Evolutionary conservation across 352 stramenopile species (phyloP).

Genomic region (Globisporangium spiculum): DNA sequence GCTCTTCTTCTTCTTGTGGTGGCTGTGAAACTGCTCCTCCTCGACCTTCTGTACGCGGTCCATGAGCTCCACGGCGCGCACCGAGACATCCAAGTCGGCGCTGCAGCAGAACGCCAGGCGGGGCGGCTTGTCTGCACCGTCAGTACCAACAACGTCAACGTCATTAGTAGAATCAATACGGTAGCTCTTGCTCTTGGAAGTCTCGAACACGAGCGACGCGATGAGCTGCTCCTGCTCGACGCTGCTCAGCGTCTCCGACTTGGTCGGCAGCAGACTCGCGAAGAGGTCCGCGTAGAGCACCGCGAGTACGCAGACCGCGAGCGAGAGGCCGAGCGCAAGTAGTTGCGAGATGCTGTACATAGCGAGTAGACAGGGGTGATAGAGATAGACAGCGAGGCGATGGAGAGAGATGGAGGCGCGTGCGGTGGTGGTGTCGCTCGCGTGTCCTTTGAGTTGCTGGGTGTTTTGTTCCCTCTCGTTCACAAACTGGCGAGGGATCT

Average conservation of each 20-base stretch:
- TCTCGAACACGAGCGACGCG: constrained; percentile 61
- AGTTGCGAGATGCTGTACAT: constrained; percentile 72
- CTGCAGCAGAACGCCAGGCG: constrained; percentile 82
- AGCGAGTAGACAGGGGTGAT: background rate
- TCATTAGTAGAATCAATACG: background rate
- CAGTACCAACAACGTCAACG: constrained; percentile 1
- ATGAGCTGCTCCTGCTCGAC: constrained; percentile 67
- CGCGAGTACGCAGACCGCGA: constrained; percentile 46
- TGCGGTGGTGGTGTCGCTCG: constrained; percentile 1
- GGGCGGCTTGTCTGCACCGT: constrained; percentile 20
- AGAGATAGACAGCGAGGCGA: background rate
- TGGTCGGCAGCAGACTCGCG: constrained; percentile 37
- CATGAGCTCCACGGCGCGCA: constrained; percentile 77
- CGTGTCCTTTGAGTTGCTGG: constrained; percentile 5
- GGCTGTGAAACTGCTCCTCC: constrained; percentile 32
- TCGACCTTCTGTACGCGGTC: constrained; percentile 46
- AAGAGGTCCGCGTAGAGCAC: constrained; percentile 66
- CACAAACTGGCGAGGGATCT: background rate
- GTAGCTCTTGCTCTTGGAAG: constrained; percentile 26
- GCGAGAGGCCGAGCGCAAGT: constrained; percentile 47
- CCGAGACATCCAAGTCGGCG: constrained; percentile 75
- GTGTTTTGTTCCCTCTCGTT: constrained; percentile 5
- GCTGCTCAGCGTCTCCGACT: constrained; percentile 30
- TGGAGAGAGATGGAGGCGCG: background rate
- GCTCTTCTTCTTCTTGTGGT: constrained; percentile 36